Conservation (phyloP, 2,329 filamentous ascomycete species). For the Pseudomassariella vexata region DNA sequence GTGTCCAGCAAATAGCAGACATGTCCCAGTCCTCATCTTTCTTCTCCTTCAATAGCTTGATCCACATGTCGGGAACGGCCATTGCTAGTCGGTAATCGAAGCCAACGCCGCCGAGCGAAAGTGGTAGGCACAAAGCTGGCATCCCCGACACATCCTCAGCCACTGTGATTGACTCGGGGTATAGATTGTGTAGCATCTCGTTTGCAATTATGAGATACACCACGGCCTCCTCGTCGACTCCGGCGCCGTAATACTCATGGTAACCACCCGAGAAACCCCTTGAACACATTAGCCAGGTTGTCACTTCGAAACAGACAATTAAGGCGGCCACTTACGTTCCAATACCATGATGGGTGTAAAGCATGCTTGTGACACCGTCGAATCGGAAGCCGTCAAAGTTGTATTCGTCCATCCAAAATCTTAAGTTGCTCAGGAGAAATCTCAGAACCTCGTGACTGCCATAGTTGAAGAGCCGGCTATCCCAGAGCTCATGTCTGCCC, state of each 20-base stretch:
- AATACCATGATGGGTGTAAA: constrained; percentile 93
- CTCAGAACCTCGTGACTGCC: constrained; percentile 88
- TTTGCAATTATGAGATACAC: constrained; percentile 96
- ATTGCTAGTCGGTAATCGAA: constrained; percentile 98
- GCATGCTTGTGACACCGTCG: constrained; percentile 97
- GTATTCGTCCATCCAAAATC: constrained; percentile 99
- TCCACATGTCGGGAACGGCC: constrained; percentile 98
- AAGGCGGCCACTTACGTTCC: constrained; percentile 64
- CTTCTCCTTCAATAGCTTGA: constrained; percentile 95
- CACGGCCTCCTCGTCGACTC: constrained; percentile 88
- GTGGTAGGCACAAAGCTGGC: constrained; percentile 86
- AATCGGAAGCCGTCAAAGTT: constrained; percentile 96
- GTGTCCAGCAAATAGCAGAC: constrained; percentile 72
- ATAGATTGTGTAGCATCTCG: constrained; percentile 87
- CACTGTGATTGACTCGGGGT: constrained; percentile 82
- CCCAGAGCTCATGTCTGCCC: constrained; percentile 89
- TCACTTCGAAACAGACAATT: not conserved
- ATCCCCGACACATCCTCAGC: constrained; percentile 98
- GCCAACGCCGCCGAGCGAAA: constrained; percentile 83
- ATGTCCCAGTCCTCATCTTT: constrained; percentile 91
- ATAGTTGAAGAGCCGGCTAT: constrained; percentile 96
- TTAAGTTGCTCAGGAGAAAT: constrained; percentile 91
- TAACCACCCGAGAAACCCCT: constrained; percentile 96
- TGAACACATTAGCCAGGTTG: constrained; percentile 16
- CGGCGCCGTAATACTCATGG: constrained; percentile 90